A percentile compares a stretch with the other conserved stretches of the same genome.
Evolutionary conservation across 805 yeast genomes (phyloP).

Genomic region (Limtongozyma cylindracea): DNA sequence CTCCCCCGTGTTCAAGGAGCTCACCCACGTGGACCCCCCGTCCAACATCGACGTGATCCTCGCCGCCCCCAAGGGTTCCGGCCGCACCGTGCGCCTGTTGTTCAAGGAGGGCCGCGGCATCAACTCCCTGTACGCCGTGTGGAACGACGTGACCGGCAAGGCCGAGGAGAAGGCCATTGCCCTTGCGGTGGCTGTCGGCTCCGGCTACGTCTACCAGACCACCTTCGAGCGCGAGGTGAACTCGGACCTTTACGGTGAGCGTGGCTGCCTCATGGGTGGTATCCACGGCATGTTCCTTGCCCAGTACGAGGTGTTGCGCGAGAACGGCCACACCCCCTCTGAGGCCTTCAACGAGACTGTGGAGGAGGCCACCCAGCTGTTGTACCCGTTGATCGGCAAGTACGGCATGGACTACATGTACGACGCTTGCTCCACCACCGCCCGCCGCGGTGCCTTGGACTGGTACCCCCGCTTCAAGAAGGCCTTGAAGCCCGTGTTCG

Average conservation of each 20-base stretch:
- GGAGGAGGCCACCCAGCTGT: conserved; percentile 98
- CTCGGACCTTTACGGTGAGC: conserved; percentile 98
- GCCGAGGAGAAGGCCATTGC: conserved; percentile 99
- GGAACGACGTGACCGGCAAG: conserved; percentile 98
- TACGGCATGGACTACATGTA: conserved; percentile 99
- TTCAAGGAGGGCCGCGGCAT: conserved; percentile 99
- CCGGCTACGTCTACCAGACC: conserved; percentile 99
- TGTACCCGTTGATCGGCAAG: conserved; percentile 96
- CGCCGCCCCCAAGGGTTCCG: conserved; percentile 99
- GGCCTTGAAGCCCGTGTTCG: conserved; percentile 95
- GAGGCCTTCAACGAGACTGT: conserved; percentile 99
- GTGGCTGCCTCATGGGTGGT: conserved; percentile 99
- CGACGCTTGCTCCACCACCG: conserved; percentile 99
- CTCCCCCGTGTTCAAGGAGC: conserved; percentile 96
- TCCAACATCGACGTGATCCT: conserved; percentile 84
- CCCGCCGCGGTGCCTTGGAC: conserved; percentile 99
- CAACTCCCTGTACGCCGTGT: conserved; percentile 97
- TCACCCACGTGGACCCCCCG: conserved; percentile 94
- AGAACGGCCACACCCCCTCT: conserved; percentile 98
- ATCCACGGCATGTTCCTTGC: conserved; percentile 99
- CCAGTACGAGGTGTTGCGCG: conserved; percentile 98
- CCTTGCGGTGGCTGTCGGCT: conserved; percentile 95
- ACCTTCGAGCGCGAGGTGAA: conserved; percentile 97
- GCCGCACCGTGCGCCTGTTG: conserved; percentile 97
- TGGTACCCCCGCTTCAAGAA: conserved; percentile 99